Base-by-base conservation (phyloP, 1,284 basidiomycete species). In the Ceratobasidium sp. region DNA sequence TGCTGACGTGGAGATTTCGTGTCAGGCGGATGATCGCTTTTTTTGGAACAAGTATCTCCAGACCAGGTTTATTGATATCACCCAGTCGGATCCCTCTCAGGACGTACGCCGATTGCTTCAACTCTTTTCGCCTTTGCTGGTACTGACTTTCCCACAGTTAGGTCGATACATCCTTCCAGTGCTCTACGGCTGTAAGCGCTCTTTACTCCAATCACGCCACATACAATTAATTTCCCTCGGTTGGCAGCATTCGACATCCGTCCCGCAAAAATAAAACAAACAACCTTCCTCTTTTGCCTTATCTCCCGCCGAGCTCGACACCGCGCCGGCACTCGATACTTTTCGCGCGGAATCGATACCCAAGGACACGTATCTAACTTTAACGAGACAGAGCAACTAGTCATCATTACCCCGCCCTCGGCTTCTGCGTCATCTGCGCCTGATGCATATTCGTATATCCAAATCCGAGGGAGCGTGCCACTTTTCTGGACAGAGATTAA, bases 401-500 rank as follows among this genome's bases (percentile, higher is more conserved):
- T 96, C n/a, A 84, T 96, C 14, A 84, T 95, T 26, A 89, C 92
- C 76, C 85, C 86, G 41, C 82, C 85, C 70, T 81, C 84, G 50
- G 23, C 21, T 16, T 45, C 58, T 9, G 21, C 52, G 3, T 76
- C 79, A 64, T 76, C 77, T 1, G 75, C 76, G 30, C 71, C 73
- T 46, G 65, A 69, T n/a, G 52, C 52, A 2, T 50, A 69, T 46
- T 93, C 93, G 80, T 94, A 93, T 82, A 92, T 97, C 12, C 97
- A 99, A 83, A 95, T 92, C 67, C 86, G 97, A 76, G 97, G 97
- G 9, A 96, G 93, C 76, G 91, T 97, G 10, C 97, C 97, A 1
- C 82, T 99, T 21, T 98, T 92, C 80, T 99, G 97, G 97, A 94
- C 94, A 1, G 97, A 99, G 81, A 85, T 99, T 78, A 98, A 97